A percentile compares a stretch with the other conserved stretches of the same genome.
Conservation (phyloP, 2,329 filamentous ascomycete species). For the Penicillium sp. region DNA sequence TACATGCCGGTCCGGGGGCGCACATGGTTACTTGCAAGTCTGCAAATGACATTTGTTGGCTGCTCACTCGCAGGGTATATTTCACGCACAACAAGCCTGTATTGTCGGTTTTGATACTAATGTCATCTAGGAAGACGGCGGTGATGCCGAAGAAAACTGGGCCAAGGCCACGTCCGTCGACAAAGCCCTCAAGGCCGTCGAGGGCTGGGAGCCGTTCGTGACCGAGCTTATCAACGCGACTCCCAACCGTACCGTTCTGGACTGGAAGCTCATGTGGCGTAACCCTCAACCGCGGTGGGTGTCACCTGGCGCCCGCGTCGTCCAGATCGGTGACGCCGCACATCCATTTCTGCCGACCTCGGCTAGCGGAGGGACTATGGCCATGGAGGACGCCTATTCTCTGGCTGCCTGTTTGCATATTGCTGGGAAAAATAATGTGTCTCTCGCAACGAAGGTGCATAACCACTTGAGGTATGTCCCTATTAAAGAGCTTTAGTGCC, state of each 20-base stretch:
- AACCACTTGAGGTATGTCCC: conserved; percentile 25
- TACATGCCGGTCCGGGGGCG: too few relatives aligned
- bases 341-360: conserved; percentile 56
- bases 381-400: conserved; percentile 56
- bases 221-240: not conserved
- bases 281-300: not conserved
- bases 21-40: too few relatives aligned
- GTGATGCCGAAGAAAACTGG: too few relatives aligned
- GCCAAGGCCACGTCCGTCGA: too few relatives aligned
- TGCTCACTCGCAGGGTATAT: too few relatives aligned
- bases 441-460: conserved; percentile 13
- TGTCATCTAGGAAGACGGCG: too few relatives aligned
- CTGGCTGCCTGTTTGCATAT: conserved; percentile 49
- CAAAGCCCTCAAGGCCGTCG: too few relatives aligned
- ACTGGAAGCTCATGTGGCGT: not conserved
- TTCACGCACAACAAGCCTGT: too few relatives aligned
- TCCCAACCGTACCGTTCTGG: not conserved
- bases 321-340: conserved; percentile 50
- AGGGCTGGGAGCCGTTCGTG: conserved; percentile 17
- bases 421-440: conserved; percentile 23
- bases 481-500: too few relatives aligned
- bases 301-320: not conserved
- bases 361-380: conserved; percentile 54
- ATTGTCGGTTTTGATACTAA: too few relatives aligned
- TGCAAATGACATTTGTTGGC: too few relatives aligned